phyloP scores from a whole-genome alignment of 2,329 filamentous ascomycete species.

The Phyllosticta capitalensis region DNA sequence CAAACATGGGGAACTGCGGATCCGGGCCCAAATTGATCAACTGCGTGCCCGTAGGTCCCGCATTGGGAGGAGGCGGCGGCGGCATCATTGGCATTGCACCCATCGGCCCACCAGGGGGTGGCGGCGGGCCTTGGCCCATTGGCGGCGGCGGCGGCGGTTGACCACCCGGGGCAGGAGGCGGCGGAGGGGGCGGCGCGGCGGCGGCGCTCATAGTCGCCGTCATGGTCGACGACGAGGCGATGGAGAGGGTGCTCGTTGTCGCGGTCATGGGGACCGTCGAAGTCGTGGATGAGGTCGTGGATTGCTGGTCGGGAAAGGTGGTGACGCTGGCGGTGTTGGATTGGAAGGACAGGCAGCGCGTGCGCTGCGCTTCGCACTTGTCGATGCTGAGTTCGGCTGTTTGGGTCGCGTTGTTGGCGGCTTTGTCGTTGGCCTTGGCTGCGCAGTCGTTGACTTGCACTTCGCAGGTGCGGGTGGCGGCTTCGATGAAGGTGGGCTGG shows the following conservation, averaged over 20 bases:
- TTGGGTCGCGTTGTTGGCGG: background rate
- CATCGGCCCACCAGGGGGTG: background rate
- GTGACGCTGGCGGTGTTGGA: background rate
- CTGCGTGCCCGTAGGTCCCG: constrained; percentile 15
- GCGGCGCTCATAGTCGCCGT: background rate
- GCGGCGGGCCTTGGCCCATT: background rate
- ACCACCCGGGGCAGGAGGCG: too few relatives aligned
- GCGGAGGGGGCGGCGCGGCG: background rate
- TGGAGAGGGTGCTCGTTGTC: background rate
- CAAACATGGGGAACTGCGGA: constrained; percentile 29
- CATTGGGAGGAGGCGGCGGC: background rate
- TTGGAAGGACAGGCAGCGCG: background rate
- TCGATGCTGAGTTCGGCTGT: background rate
- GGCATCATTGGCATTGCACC: background rate
- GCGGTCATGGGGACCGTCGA: background rate
- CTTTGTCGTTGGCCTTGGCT: background rate
- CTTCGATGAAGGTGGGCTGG: constrained; percentile 5
- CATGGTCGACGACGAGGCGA: background rate
- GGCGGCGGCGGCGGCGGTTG: background rate
- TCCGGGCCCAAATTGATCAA: constrained; percentile 28
- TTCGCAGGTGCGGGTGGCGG: constrained; percentile 10
- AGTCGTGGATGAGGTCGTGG: background rate
- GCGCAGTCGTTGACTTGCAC: constrained; percentile 10
- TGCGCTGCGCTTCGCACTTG: background rate
- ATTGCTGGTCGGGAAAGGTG: background rate